phyloP scores from a whole-genome alignment of 495 filamentous ascomycete genomes.

The Penicillium arizonense region DNA sequence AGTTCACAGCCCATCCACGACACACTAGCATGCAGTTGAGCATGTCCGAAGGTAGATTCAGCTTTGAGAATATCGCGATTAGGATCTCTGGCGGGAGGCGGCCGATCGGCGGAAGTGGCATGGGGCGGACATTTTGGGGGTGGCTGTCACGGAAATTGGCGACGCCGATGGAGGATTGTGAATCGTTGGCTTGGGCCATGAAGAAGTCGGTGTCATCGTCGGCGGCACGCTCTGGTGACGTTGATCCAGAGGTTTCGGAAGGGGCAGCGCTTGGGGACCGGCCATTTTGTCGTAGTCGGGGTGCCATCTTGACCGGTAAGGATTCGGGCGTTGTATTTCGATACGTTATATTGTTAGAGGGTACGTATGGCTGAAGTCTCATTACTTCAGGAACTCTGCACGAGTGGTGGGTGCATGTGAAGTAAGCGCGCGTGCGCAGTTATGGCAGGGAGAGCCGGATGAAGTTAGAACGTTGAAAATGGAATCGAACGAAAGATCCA shows the following conservation, averaged over 20 bases:
- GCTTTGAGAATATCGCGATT: slow-evolving; percentile 86
- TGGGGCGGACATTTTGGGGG: slow-evolving; percentile 54
- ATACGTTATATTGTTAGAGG: slow-evolving; percentile 13
- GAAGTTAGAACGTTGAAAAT: not conserved
- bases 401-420: slow-evolving; percentile 13
- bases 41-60: slow-evolving; percentile 71
- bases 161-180: slow-evolving; percentile 82
- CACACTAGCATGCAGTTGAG: slow-evolving; percentile 88
- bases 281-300: slow-evolving; percentile 38
- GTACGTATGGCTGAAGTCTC: slow-evolving; percentile 22
- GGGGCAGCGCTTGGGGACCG: slow-evolving; percentile 47
- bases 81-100: slow-evolving; percentile 90
- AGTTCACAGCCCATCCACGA: slow-evolving; percentile 88
- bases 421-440: not conserved
- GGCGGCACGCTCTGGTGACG: slow-evolving; percentile 75
- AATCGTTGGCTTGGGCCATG: slow-evolving; percentile 79
- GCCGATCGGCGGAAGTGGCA: slow-evolving; percentile 67
- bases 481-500: not conserved
- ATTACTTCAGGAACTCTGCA: slow-evolving; percentile 18
- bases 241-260: slow-evolving; percentile 70
- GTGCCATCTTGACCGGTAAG: slow-evolving; percentile 26
- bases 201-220: slow-evolving; percentile 96
- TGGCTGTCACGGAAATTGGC: slow-evolving; percentile 71
- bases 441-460: not conserved
- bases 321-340: slow-evolving; percentile 3